Base-by-base conservation (phyloP, 441 rosid species). In the Mallotus repandus region DNA sequence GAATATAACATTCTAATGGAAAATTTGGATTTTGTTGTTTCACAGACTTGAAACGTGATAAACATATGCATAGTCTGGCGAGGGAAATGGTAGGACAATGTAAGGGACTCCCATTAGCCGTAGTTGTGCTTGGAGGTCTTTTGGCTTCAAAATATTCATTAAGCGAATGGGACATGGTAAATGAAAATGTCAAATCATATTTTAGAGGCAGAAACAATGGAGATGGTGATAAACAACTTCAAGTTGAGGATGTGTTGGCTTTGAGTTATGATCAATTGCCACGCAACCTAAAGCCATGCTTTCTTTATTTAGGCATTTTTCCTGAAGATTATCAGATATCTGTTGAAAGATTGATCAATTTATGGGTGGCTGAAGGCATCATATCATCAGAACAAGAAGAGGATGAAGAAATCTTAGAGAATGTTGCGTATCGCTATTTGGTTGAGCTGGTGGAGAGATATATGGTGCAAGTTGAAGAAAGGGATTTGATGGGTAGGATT, bases 291-390 rank as follows among this genome's bases (percentile, higher is more conserved):
- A 78, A 78, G 46, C 77, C 81, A 4, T 78, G 81, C 74, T 78
- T 78, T 63, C 74, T 78, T 63, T 74, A 78, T 7, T 49, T 73
- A 35, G 77, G 70, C 3, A 63, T 62, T 67, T 78, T 78, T 65
- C 81, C 81, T 2, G 77, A 73, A 69, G 81, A 78, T 64, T 68
- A 21, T 68, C 69, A 72, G 7, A 78, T 78, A 68, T 65, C 59
- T 0, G 50, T 69, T 0, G 59, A 68, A 50, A 73, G 69, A 38
- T 49, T 78, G 16, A 46, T 73, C 48, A n/a, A 66, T 18, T 55
- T 78, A 59, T 78, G 74, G 81, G 45, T 78, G 81, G 72, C 29
- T 25, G 29, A 25, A 25, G 29, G 29, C 29, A 25, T 25, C 29
- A 25, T 25, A 25, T 1, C 29, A 25, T 0, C 29, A 63, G 81